phyloP scores from a whole-genome alignment of 2,329 filamentous ascomycete species.

The Cordyceps cateniannulata region DNA sequence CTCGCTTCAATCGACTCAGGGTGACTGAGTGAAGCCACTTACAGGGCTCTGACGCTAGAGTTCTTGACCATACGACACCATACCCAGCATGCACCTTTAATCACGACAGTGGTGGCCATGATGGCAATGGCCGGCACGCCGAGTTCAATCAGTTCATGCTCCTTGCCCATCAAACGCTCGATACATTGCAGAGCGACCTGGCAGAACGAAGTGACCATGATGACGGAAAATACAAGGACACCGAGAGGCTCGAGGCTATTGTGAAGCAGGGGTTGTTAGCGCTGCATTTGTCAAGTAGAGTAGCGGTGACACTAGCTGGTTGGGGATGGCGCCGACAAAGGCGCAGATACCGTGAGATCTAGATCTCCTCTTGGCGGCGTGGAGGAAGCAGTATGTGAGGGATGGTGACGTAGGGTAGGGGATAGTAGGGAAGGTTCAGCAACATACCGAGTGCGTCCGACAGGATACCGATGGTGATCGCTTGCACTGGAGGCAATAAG shows the following conservation, averaged over 20 bases:
- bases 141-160: conserved; percentile 67
- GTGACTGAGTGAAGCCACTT: conserved; percentile 22
- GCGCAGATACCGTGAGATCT: no score
- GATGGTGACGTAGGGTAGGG: not conserved
- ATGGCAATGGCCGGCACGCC: conserved; percentile 67
- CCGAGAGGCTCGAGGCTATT: conserved; percentile 67
- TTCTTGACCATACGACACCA: conserved; percentile 85
- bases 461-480: conserved; percentile 70
- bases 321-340: no score
- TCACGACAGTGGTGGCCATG: conserved; percentile 73
- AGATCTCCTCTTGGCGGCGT: no score
- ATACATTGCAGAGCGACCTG: conserved; percentile 70
- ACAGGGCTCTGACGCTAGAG: conserved; percentile 75
- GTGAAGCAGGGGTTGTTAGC: conserved; percentile 16
- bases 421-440: not conserved
- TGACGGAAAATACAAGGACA: conserved; percentile 73
- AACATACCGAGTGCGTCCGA: conserved; percentile 57
- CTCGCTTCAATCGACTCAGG: conserved; percentile 14
- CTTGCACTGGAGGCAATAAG: conserved; percentile 59
- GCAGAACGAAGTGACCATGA: conserved; percentile 80
- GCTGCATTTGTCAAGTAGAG: no score
- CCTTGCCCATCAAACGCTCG: conserved; percentile 51
- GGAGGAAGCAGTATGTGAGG: no score
- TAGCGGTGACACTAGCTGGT: no score
- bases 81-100: conserved; percentile 78